These are phyloP conservation scores for Botryosphaeria dothidea DNA, from an alignment of 2,329 filamentous ascomycete genomes.

Conservation along the genomic window DNA sequence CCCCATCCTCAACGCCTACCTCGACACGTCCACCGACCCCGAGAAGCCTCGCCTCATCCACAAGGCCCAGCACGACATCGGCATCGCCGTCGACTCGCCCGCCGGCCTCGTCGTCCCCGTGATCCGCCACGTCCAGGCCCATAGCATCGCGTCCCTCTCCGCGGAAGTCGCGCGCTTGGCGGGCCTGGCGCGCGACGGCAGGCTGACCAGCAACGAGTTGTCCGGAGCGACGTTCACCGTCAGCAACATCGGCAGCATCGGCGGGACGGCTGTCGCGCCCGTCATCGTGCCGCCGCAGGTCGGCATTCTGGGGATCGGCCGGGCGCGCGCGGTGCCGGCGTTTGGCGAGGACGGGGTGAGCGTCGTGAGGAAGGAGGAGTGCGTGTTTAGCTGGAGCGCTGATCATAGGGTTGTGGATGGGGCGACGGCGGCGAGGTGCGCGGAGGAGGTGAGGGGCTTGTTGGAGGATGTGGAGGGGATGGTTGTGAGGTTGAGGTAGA, in stretches of 20 bases:
- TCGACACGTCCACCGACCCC: slow-evolving; percentile 61
- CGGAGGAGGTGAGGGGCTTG: slow-evolving; percentile 73
- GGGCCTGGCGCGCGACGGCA: slow-evolving; percentile 69
- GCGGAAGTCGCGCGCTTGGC: slow-evolving; percentile 74
- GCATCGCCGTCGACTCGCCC: slow-evolving; percentile 92
- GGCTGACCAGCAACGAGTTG: slow-evolving; percentile 73
- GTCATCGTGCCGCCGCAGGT: slow-evolving; percentile 91
- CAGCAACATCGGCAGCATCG: slow-evolving; percentile 94
- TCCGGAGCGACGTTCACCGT: slow-evolving; percentile 89
- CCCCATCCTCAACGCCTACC: slow-evolving; percentile 82
- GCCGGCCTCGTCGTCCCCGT: slow-evolving; percentile 88
- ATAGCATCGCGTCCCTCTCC: slow-evolving; percentile 77
- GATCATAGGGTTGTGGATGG: slow-evolving; percentile 95
- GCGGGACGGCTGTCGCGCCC: slow-evolving; percentile 86
- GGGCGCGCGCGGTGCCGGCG: slow-evolving; percentile 76
- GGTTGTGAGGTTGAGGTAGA: slow-evolving; percentile 74
- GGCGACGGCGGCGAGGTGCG: slow-evolving; percentile 89
- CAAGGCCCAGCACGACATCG: slow-evolving; percentile 88
- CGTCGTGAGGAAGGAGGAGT: slow-evolving; percentile 75
- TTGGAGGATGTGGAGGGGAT: slow-evolving; percentile 86
- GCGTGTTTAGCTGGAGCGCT: slow-evolving; percentile 94
- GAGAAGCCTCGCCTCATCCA: slow-evolving; percentile 74
- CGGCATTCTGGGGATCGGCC: slow-evolving; percentile 86
- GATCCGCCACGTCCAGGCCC: slow-evolving; percentile 76
- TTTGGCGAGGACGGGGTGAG: slow-evolving; percentile 57